Evolutionary conservation across 1,139 yeast genomes (phyloP).

Genomic region (Saccharomyces hybrid): DNA sequence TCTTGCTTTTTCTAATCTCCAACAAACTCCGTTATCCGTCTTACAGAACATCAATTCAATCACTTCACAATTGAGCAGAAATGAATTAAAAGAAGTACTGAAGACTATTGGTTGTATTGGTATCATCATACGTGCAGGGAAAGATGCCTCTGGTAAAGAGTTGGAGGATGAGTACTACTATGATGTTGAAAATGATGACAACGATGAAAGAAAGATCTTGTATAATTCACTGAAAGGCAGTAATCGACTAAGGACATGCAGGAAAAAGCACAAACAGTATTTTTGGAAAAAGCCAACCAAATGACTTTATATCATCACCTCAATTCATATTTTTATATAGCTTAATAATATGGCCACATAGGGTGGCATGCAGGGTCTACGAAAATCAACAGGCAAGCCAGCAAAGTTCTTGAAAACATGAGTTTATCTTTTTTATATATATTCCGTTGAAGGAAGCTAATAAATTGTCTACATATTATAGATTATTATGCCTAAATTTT

Average conservation of each 20-base stretch:
- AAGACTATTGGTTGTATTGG: slow-evolving; percentile 49
- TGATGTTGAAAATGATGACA: slow-evolving; percentile 68
- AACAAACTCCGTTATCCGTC: slow-evolving; percentile 70
- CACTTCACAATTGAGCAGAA: slow-evolving; percentile 38
- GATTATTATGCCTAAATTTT: slow-evolving; percentile 1
- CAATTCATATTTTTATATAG: background rate
- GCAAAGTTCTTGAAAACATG: background rate
- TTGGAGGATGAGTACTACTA: slow-evolving; percentile 86
- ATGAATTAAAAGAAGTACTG: slow-evolving; percentile 38
- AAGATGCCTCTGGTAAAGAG: slow-evolving; percentile 89
- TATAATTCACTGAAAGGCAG: slow-evolving; percentile 71
- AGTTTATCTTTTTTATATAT: background rate
- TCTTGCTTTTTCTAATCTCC: slow-evolving; percentile 75
- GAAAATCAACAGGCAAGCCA: too few relatives aligned
- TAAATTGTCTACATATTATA: slow-evolving; percentile 6
- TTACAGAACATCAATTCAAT: slow-evolving; percentile 51
- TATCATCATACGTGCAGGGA: slow-evolving; percentile 72
- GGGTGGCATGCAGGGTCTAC: background rate
- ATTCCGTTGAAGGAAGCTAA: slow-evolving; percentile 13
- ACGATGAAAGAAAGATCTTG: slow-evolving; percentile 53
- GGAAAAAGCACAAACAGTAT: slow-evolving; percentile 84
- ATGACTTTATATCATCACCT: too few relatives aligned
- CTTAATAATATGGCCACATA: background rate
- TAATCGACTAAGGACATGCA: slow-evolving; percentile 68
- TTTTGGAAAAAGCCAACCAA: slow-evolving; percentile 61